Percentiles rank a stretch among this genome's conserved stretches.
These are phyloP conservation scores for Beauveria sp. DNA, from an alignment of 2,329 filamentous ascomycete species.

Conservation along the genomic window DNA sequence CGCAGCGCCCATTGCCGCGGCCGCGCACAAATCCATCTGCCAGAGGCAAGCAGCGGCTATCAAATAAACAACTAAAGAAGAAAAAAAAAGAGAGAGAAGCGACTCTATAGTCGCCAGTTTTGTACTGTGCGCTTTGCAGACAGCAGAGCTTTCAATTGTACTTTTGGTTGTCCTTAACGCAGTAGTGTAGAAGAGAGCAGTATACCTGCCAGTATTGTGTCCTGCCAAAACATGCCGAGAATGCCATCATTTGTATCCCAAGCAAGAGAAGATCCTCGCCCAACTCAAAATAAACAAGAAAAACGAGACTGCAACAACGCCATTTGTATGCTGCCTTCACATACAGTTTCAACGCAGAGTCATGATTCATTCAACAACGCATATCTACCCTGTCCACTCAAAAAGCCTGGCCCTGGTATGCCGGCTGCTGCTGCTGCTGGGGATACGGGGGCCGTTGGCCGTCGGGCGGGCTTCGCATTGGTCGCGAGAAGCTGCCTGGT, in stretches of 20 bases:
- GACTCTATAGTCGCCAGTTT: background rate
- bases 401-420: slow-evolving; percentile 31
- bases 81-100: background rate
- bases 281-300: slow-evolving; percentile 13
- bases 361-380: slow-evolving; percentile 5
- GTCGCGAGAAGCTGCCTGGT: slow-evolving; percentile 25
- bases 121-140: background rate
- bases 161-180: background rate
- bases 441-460: slow-evolving; percentile 8
- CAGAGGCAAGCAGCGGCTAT: background rate
- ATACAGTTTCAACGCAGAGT: background rate
- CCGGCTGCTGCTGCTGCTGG: slow-evolving; percentile 12
- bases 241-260: background rate
- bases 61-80: background rate
- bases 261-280: background rate
- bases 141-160: background rate
- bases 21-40: background rate
- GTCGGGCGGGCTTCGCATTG: slow-evolving; percentile 19
- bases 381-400: slow-evolving; percentile 12
- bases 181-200: background rate
- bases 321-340: slow-evolving; percentile 1
- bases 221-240: background rate
- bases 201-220: background rate
- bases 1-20: background rate
- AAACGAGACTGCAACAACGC: background rate